These are phyloP conservation scores for Talaromyces islandicus DNA, from an alignment of 2,329 filamentous ascomycete genomes.

Conservation along the genomic window DNA sequence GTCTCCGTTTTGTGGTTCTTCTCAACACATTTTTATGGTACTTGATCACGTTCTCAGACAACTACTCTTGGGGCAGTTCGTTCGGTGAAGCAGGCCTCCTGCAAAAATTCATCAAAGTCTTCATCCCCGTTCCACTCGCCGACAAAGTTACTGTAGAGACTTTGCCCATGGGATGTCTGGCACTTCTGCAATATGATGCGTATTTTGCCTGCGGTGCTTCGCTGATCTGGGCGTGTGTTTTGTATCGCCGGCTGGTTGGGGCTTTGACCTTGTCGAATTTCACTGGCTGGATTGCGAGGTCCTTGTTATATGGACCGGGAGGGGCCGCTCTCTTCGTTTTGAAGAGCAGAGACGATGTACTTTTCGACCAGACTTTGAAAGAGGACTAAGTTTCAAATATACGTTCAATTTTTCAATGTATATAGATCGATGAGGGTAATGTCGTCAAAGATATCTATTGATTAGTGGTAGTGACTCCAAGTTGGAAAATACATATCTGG, in stretches of 20 bases:
- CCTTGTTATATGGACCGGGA: not conserved
- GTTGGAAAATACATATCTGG: too few relatives aligned
- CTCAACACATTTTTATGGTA: not conserved
- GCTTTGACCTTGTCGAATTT: not conserved
- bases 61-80: not conserved
- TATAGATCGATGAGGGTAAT: too few relatives aligned
- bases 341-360: not conserved
- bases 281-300: not conserved
- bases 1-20: not conserved
- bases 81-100: not conserved
- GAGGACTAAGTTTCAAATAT: not conserved
- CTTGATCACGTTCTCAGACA: not conserved
- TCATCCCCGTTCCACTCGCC: not conserved
- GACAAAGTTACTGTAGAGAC: not conserved
- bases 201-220: not conserved
- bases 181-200: not conserved
- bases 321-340: not conserved
- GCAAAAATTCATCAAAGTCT: not conserved
- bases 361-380: not conserved
- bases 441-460: too few relatives aligned
- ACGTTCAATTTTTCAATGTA: not conserved
- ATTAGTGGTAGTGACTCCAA: too few relatives aligned
- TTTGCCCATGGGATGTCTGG: not conserved
- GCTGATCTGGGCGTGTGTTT: not conserved
- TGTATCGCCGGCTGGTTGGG: not conserved